Conservation (phyloP, 345 rosid species). For the Euphorbia peplus region DNA sequence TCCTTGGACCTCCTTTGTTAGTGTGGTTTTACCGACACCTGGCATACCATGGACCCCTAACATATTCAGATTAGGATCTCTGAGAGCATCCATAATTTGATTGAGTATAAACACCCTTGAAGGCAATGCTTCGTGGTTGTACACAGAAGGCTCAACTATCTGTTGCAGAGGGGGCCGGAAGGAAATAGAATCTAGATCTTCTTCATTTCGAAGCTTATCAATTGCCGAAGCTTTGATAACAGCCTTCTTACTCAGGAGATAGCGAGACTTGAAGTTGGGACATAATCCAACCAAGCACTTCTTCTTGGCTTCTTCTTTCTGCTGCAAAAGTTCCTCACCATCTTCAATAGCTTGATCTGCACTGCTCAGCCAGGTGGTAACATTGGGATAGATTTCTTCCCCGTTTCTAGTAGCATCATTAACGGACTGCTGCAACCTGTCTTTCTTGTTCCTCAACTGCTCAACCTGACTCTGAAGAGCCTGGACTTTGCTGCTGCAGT, state of each 20-base stretch:
- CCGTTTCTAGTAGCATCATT: no score
- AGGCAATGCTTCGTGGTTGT: neutral
- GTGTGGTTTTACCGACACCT: constrained; percentile 20
- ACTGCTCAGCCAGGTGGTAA: no score
- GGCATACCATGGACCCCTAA: constrained; percentile 22
- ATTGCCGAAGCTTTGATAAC: neutral
- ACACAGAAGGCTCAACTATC: neutral
- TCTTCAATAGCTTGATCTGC: no score
- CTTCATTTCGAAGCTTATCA: neutral
- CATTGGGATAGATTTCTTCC: no score
- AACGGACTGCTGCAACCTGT: no score
- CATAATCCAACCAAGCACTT: no score
- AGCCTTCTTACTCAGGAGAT: neutral
- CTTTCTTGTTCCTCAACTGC: no score
- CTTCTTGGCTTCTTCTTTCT: neutral
- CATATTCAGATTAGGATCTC: neutral
- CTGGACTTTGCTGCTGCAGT: no score
- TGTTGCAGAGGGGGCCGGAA: neutral
- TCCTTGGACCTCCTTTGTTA: constrained; percentile 11
- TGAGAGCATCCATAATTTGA: constrained; percentile 4
- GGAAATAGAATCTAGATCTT: neutral
- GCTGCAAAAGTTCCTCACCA: neutral
- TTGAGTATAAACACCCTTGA: constrained; percentile 8
- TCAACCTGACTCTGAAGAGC: no score
- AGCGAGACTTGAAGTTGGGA: no score